Conservation (phyloP, 371 early-diverging fungal genomes). For the Apophysomyces elegans region DNA sequence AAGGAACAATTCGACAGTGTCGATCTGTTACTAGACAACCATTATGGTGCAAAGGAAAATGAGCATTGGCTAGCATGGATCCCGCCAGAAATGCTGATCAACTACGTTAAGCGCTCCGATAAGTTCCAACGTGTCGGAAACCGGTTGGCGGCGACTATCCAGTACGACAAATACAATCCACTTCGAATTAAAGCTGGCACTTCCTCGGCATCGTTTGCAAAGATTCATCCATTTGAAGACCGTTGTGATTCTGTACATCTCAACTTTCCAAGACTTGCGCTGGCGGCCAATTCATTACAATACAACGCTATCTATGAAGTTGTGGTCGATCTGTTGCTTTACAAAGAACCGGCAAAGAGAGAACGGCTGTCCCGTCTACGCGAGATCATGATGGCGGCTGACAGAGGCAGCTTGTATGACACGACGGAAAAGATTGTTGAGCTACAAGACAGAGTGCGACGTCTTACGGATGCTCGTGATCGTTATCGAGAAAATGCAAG, state of each 20-base stretch:
- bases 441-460: conserved; percentile 71
- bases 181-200: conserved; percentile 57
- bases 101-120: conserved; percentile 52
- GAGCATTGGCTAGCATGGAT: conserved; percentile 86
- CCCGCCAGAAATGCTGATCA: conserved; percentile 81
- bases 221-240: conserved; percentile 54
- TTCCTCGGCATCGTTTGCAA: conserved; percentile 21
- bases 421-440: conserved; percentile 62
- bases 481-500: conserved; percentile 40
- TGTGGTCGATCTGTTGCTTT: conserved; percentile 78
- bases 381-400: conserved; percentile 77
- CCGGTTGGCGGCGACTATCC: conserved; percentile 71
- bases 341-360: conserved; percentile 79
- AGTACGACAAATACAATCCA: conserved; percentile 82
- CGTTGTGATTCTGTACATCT: conserved; percentile 66
- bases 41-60: conserved; percentile 52
- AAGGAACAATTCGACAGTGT: conserved; percentile 66
- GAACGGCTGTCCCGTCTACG: conserved; percentile 71
- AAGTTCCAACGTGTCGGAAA: conserved; percentile 78
- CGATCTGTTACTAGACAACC: conserved; percentile 50
- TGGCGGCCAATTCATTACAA: conserved; percentile 76
- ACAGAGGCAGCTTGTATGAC: conserved; percentile 57
- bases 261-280: conserved; percentile 67
- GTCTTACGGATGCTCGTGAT: conserved; percentile 28
- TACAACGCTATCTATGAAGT: conserved; percentile 75